Evolutionary conservation across 768 basidiomycete genomes (phyloP), one percentile per base, ranked within the genome.

Genomic region (Sporobolomyces phaffii): DNA sequence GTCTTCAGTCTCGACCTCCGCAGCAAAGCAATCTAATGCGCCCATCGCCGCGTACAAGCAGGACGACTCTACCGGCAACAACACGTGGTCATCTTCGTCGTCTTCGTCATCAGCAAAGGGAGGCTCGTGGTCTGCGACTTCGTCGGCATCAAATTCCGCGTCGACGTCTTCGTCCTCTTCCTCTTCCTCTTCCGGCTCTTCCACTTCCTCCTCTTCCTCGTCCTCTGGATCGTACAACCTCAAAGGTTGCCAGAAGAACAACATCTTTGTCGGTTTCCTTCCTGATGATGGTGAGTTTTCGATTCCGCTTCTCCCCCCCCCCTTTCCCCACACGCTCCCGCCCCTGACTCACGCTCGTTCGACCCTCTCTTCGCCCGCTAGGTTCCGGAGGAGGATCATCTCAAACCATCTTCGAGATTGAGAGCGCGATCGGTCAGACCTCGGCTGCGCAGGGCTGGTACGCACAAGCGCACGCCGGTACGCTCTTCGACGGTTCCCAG

Each of bases 341-440:
- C 20, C 5, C 20, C 44, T 18, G 13, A 56, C 48, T 36, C 29
- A 52, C 24, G 2, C 36, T 40, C 64, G 6, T 38, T 34, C 33
- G 20, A 33, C 49, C 54, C 18, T 13, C 38, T 31, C 36, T 47
- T 26, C 20, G 22, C 15, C 26, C 3, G 11, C 17, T 56, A 71
- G 73, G 72, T 41, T 73, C 72, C 17, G 73, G 68, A 15, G 73
- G 73, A 31, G 73, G 73, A 38, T 34, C 64, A 17, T 51, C 73
- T 9, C 60, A 75, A 49, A 61, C 68, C 43, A 73, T 75, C 65
- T 36, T 58, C 14, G 36, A 61, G 40, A 56, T 75, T 61, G 60
- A 70, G 41, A 18, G 49, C 22, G 26, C 58, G 28, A 51, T 72
- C 13, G 71, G 71, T 38, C 20, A 40, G 2, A 59, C 65, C 31